Evolutionary conservation across 768 basidiomycete genomes (phyloP).

Genomic region (Mycena rebaudengoi): DNA sequence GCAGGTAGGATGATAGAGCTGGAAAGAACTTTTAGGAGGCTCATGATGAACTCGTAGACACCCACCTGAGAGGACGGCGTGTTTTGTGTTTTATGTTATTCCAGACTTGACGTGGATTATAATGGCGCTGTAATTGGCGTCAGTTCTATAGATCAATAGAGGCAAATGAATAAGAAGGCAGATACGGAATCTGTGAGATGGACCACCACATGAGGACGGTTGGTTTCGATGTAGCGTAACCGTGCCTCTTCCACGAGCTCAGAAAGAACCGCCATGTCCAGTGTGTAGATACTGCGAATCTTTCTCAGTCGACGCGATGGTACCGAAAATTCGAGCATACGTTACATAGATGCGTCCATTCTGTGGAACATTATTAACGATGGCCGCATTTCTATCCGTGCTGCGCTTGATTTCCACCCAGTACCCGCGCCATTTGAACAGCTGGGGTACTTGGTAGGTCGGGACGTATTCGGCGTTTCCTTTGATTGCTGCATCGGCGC

Average conservation of each 20-base stretch:
- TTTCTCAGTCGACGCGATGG: background rate
- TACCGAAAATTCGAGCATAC: constrained; percentile 25
- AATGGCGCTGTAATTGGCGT: constrained; percentile 38
- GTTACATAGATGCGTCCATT: constrained; percentile 38
- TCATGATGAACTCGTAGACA: background rate
- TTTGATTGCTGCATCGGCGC: constrained; percentile 24
- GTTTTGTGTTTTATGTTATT: constrained; percentile 55
- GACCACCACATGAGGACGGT: constrained; percentile 44
- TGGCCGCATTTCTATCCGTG: constrained; percentile 19
- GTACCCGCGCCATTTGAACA: constrained; percentile 51
- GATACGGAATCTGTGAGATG: constrained; percentile 43
- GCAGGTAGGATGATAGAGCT: constrained; percentile 61
- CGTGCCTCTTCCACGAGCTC: constrained; percentile 47
- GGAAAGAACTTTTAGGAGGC: background rate
- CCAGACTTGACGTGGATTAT: constrained; percentile 50
- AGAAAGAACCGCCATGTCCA: constrained; percentile 45
- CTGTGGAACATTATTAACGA: background rate
- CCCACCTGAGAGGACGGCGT: constrained; percentile 51
- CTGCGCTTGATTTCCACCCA: constrained; percentile 48
- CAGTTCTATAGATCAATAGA: constrained; percentile 1
- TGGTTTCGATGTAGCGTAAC: constrained; percentile 43
- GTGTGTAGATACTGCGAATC: constrained; percentile 47
- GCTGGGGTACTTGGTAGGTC: constrained; percentile 45
- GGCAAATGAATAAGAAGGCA: constrained; percentile 4
- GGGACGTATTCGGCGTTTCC: constrained; percentile 52